Conservation (phyloP, 1,284 basidiomycete species). For the Ganoderma multipileum region DNA sequence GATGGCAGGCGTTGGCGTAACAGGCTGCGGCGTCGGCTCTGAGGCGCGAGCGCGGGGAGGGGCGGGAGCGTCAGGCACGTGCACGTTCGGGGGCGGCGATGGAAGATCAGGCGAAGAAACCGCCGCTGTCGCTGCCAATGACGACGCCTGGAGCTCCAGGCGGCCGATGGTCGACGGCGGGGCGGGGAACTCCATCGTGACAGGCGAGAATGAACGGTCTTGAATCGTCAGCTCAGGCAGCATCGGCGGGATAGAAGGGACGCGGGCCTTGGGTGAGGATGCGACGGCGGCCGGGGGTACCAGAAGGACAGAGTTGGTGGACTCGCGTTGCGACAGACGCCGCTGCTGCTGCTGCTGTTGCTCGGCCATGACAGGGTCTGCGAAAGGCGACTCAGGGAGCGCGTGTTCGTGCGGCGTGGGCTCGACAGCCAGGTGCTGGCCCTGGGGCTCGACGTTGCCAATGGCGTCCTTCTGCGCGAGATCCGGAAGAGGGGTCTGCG, state of each 20-base stretch:
- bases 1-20: constrained; percentile 9
- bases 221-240: constrained; percentile 57
- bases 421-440: constrained; percentile 19
- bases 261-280: constrained; percentile 42
- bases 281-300: constrained; percentile 47
- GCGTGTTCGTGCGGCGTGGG: constrained; percentile 25
- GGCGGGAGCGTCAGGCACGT: constrained; percentile 35
- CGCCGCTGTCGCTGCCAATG: neutral
- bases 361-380: constrained; percentile 33
- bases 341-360: too few species aligned
- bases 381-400: constrained; percentile 35
- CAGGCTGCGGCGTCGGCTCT: constrained; percentile 22
- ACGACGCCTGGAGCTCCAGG: constrained; percentile 38
- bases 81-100: constrained; percentile 35
- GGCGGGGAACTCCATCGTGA: constrained; percentile 44
- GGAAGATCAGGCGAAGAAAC: constrained; percentile 31
- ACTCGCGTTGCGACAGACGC: constrained; percentile 35
- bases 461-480: constrained; percentile 13
- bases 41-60: constrained; percentile 23
- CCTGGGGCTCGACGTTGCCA: constrained; percentile 25
- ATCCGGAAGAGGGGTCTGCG: constrained; percentile 17
- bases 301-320: constrained; percentile 47
- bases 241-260: constrained; percentile 57
- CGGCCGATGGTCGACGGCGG: constrained; percentile 23
- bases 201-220: constrained; percentile 44